A percentile compares a stretch with the other conserved stretches of the same genome.
phyloP scores from a whole-genome alignment of 139 green algal genomes.

The Diplosphaera chodatii region DNA sequence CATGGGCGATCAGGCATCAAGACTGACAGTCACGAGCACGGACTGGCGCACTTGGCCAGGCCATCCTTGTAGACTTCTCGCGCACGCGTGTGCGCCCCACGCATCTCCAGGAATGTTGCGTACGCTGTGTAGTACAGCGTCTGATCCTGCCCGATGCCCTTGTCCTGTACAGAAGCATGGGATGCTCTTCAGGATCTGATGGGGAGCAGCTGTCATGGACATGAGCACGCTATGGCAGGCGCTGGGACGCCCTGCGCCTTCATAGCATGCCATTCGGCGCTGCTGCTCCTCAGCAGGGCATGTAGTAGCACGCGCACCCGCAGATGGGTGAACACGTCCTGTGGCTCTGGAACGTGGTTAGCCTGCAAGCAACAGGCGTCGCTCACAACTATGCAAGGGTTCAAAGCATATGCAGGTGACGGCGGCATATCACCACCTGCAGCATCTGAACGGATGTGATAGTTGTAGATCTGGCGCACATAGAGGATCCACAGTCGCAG shows the following conservation, averaged over 20 bases:
- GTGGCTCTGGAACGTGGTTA: conserved; percentile 75
- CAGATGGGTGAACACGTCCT: conserved; percentile 83
- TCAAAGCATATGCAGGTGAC: no score
- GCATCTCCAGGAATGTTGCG: conserved; percentile 74
- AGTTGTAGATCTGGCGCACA: conserved; percentile 33
- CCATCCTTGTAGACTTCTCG: conserved; percentile 69
- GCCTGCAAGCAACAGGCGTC: conserved; percentile 48
- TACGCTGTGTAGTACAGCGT: conserved; percentile 85
- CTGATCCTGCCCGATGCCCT: conserved; percentile 70
- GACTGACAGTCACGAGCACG: no score
- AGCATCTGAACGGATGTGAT: no score
- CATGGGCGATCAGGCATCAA: no score
- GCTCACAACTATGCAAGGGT: no score
- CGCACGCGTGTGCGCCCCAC: conserved; percentile 57
- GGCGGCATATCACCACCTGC: no score
- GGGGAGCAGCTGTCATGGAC: no score
- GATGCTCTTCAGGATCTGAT: no score
- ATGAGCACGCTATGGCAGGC: no score
- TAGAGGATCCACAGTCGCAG: conserved; percentile 94
- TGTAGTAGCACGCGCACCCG: conserved; percentile 15
- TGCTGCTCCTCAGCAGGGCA: no score
- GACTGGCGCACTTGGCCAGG: conserved; percentile 48
- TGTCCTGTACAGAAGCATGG: conserved; percentile 46
- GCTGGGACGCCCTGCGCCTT: no score
- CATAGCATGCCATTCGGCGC: no score